Conservation (phyloP, 1,284 basidiomycete genomes). For the Cystobasidiaceae sp. region DNA sequence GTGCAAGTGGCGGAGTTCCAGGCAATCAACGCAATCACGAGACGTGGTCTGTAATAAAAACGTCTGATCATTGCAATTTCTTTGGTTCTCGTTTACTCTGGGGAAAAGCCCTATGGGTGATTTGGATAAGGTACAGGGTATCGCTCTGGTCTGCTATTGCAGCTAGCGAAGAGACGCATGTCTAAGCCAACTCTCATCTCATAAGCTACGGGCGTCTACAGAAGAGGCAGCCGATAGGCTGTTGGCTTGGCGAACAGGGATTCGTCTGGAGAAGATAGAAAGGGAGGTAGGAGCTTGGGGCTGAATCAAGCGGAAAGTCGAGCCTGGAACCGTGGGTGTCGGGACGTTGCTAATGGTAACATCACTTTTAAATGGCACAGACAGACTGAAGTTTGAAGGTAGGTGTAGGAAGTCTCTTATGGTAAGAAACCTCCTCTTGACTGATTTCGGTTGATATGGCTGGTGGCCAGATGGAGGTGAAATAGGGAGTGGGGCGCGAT, state of each 20-base stretch:
- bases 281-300: background rate
- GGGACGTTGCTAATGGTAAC: background rate
- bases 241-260: background rate
- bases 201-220: no score
- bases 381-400: background rate
- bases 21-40: no score
- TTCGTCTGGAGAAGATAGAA: background rate
- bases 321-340: conserved; percentile 2
- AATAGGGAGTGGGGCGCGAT: background rate
- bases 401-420: background rate
- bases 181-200: no score
- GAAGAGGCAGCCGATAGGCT: no score
- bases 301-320: background rate
- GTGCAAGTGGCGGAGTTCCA: background rate
- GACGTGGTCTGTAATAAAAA: background rate
- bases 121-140: background rate
- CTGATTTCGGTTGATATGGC: background rate
- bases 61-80: no score
- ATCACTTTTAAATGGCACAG: background rate
- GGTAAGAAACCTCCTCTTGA: background rate
- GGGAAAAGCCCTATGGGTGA: background rate
- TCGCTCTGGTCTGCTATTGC: background rate
- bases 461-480: background rate
- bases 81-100: conserved; percentile 27
- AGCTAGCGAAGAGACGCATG: background rate